Base-by-base conservation (phyloP, 2,329 filamentous ascomycete species). In the Aspergillus arachidicola region DNA sequence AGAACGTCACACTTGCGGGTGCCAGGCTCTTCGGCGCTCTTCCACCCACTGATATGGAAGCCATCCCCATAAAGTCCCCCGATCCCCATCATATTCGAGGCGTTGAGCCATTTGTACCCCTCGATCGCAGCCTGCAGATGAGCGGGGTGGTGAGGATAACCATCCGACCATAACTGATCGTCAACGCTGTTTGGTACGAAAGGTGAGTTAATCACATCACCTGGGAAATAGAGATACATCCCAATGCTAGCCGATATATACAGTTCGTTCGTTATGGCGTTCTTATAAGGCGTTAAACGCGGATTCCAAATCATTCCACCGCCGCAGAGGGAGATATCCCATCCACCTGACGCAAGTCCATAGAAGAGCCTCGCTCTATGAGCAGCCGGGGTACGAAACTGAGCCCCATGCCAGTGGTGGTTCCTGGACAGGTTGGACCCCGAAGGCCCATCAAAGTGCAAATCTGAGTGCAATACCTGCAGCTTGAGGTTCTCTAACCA, bases 301-400 rank as follows among this genome's bases (percentile, higher is more conserved):
- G 92, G 92, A 68, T 91, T 96, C 94, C 94, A 98, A 16, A 88
- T 86, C 91, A 98, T 96, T 51, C 94, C 94, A 26, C 94, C 94
- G 5, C 86, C 86, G 71, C 94, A 98, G 6, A 96, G 84, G 28
- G 83, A 84, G 26, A 86, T 90, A 73, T 96, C 91, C 93, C 94
- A 98, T 6, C 94, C 93, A 12, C 84, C 81, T 6, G 87, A 85
- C 6, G 92, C 91, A 43, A 96, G 80, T 34, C 94, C 90, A 85
- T 94, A 97, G 78, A 97, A 97, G 16, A 95, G 80, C 50, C 91
- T 87, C 0, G 93, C 89, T 48, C 94, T 87, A 72, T 96, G 92
- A 1, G 94, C 90, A 75, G 95, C 97, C 0, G 90, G 85, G 1
- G 88, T 85, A 28, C 87, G 84, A 82, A 93, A 96, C 70, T 91